Base-by-base conservation (phyloP, 257 asterid species). In the Plantago ovata region DNA sequence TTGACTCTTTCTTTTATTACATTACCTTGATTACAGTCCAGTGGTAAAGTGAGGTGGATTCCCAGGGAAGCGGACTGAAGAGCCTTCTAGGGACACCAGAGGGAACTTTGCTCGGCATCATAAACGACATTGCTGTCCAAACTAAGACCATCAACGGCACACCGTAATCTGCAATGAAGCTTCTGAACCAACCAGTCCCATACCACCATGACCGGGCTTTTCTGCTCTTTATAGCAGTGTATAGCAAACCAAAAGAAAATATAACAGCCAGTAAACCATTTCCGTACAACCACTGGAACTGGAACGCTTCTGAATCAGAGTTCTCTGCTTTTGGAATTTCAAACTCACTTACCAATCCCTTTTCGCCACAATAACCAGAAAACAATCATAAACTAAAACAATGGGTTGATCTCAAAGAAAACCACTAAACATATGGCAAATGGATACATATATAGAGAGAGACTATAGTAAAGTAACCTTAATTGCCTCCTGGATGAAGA, bases 11-110 rank as follows among this genome's bases (percentile, higher is more conserved):
- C n/a, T n/a, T n/a, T n/a, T n/a, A n/a, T n/a, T n/a, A n/a, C n/a
- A n/a, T n/a, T 46, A 81, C 88, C 84, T 79, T 72, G 58, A 79
- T 65, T 3, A 79, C 86, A 10, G 80, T 74, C 86, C 83, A 79
- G 33, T 82, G 89, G 32, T 76, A 14, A 13, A 68, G 6, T 0
- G 89, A 77, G 9, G 54, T 22, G 55, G 85, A 57, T 13, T 73
- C 78, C 85, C 83, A 76, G 1, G 79, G 73, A 49, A 76, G 72
- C 3, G 86, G 84, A 43, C 78, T 63, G 36, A 53, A 64, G 38
- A 79, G 75, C 62, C 83, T 67, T 60, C 80, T 72, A 0, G 85
- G 86, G 39, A 82, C 72, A 0, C 83, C 81, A 22, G 72, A 58
- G 0, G 83, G 79, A 11, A 78, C 77, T 28, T 52, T 44, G 7